phyloP scores from a whole-genome alignment of 2,329 filamentous ascomycete genomes.

The Apiospora pterosperma region DNA sequence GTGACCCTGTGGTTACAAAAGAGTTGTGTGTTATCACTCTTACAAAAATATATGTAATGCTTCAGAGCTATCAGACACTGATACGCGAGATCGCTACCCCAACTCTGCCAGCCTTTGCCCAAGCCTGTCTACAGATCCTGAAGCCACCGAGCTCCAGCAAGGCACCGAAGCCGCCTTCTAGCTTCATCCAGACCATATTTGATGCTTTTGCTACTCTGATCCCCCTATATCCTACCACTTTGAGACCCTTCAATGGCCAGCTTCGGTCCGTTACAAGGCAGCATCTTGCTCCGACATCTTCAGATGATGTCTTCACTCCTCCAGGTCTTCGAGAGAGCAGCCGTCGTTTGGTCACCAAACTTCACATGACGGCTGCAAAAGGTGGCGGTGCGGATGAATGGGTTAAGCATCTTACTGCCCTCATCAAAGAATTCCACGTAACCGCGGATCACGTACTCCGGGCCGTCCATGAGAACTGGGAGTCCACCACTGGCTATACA shows the following conservation, averaged over 20 bases:
- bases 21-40: slow-evolving; percentile 74
- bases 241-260: slow-evolving; percentile 71
- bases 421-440: slow-evolving; percentile 63
- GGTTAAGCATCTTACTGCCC: slow-evolving; percentile 60
- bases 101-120: slow-evolving; percentile 70
- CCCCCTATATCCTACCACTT: slow-evolving; percentile 77
- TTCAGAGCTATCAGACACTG: slow-evolving; percentile 78
- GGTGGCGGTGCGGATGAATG: slow-evolving; percentile 75
- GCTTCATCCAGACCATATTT: slow-evolving; percentile 64
- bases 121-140: slow-evolving; percentile 66
- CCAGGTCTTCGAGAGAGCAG: slow-evolving; percentile 53
- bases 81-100: slow-evolving; percentile 86
- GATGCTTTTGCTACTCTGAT: slow-evolving; percentile 69
- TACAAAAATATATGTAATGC: slow-evolving; percentile 78
- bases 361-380: slow-evolving; percentile 80
- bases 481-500: slow-evolving; percentile 56
- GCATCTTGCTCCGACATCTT: slow-evolving; percentile 63
- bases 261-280: slow-evolving; percentile 58
- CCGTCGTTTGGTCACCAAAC: slow-evolving; percentile 62
- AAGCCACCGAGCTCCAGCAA: slow-evolving; percentile 40
- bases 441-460: slow-evolving; percentile 77
- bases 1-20: slow-evolving; percentile 71
- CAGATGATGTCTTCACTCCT: slow-evolving; percentile 46
- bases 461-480: slow-evolving; percentile 77
- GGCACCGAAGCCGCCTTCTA: slow-evolving; percentile 35